phyloP scores from a whole-genome alignment of 352 stramenopile genomes.

The Phytophthora cajani region DNA sequence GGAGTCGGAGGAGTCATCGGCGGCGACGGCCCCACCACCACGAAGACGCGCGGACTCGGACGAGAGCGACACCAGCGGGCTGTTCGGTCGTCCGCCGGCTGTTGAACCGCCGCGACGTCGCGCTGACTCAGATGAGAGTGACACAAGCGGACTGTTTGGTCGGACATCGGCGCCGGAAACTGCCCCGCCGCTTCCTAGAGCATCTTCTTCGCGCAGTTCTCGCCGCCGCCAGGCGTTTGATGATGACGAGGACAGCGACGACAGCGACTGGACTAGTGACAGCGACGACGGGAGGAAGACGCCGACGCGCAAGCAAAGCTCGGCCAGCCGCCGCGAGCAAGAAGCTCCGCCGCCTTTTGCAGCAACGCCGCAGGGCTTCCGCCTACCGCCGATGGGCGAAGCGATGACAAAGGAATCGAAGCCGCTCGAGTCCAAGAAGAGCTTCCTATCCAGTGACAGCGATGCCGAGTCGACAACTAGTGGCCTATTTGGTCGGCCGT shows the following conservation, averaged over 20 bases:
- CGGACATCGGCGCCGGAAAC: conserved; percentile 29
- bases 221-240: conserved; percentile 46
- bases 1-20: conserved; percentile 58
- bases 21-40: conserved; percentile 21
- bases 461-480: conserved; percentile 42
- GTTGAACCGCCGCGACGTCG: conserved; percentile 15
- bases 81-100: conserved; percentile 52
- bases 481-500: conserved; percentile 43
- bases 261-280: conserved; percentile 57
- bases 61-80: conserved; percentile 67
- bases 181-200: conserved; percentile 22
- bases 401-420: conserved; percentile 21
- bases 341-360: conserved; percentile 31
- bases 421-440: conserved; percentile 29
- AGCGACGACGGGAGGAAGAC: conserved; percentile 37
- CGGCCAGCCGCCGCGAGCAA: conserved; percentile 22
- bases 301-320: conserved; percentile 27
- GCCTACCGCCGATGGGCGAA: conserved; percentile 33
- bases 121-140: conserved; percentile 57
- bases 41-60: conserved; percentile 41
- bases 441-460: conserved; percentile 51
- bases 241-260: conserved; percentile 51
- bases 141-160: conserved; percentile 68
- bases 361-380: conserved; percentile 32
- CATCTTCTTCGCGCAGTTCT: conserved; percentile 21